Percentiles rank a stretch among this genome's conserved stretches.
Conservation (phyloP, 2,329 filamentous ascomycete genomes). For the Trichoderma sp. region DNA sequence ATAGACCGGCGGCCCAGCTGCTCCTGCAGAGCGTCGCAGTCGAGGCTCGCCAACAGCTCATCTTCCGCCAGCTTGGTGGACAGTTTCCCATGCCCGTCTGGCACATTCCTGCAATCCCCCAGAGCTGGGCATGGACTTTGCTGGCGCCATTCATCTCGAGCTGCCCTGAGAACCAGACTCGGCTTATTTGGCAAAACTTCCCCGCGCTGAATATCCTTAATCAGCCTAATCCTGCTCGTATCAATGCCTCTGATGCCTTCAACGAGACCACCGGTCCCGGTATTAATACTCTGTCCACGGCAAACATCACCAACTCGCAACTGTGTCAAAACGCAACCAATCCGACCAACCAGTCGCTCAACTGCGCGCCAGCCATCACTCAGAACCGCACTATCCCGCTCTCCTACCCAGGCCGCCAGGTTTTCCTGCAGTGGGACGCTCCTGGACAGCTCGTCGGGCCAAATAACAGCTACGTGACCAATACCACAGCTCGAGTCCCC, state of each 20-base stretch:
- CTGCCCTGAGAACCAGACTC: conserved; percentile 73
- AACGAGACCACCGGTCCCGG: conserved; percentile 68
- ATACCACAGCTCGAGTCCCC: conserved; percentile 60
- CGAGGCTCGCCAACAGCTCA: conserved; percentile 81
- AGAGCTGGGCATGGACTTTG: conserved; percentile 83
- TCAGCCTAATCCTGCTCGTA: conserved; percentile 73
- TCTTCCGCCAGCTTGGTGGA: conserved; percentile 81
- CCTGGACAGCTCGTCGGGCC: conserved; percentile 72
- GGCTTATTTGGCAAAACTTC: conserved; percentile 84
- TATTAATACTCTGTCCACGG: conserved; percentile 58
- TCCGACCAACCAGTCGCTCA: conserved; percentile 55
- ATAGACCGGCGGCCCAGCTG: conserved; percentile 72
- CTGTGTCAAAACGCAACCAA: conserved; percentile 62
- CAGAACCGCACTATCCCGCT: conserved; percentile 73
- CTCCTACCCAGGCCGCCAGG: conserved; percentile 72
- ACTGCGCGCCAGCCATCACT: conserved; percentile 67
- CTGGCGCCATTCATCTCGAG: conserved; percentile 79
- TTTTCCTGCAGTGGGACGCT: conserved; percentile 73
- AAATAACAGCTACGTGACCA: conserved; percentile 80
- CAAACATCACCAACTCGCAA: conserved; percentile 49
- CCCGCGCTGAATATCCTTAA: conserved; percentile 72
- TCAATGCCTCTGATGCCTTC: conserved; percentile 63
- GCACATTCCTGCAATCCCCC: conserved; percentile 79
- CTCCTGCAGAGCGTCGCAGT: conserved; percentile 76
- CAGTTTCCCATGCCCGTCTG: conserved; percentile 81